phyloP scores from a whole-genome alignment of 306 rosid species.

The Vachellia pachyceras region DNA sequence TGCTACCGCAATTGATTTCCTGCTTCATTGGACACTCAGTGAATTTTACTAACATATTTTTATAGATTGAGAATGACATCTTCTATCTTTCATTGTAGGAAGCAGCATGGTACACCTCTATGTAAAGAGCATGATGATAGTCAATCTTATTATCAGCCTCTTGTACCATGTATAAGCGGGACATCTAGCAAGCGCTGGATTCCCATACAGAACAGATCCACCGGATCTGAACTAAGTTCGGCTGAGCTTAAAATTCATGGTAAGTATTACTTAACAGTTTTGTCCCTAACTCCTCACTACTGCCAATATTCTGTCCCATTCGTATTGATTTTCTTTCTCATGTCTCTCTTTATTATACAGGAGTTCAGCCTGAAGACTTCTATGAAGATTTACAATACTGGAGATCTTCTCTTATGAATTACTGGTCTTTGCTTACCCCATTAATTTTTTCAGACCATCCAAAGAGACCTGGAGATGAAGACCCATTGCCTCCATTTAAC shows the following conservation, averaged over 20 bases:
- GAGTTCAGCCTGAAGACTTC: constrained; percentile 83
- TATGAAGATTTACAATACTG: constrained; percentile 77
- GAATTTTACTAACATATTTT: constrained; percentile 3
- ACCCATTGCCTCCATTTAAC: constrained; percentile 96
- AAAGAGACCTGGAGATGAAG: constrained; percentile 99
- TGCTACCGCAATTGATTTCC: constrained; percentile 38
- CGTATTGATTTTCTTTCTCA: constrained; percentile 36
- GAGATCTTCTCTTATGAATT: constrained; percentile 75
- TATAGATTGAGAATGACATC: constrained; percentile 25
- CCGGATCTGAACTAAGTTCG: constrained; percentile 61
- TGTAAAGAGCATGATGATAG: constrained; percentile 69
- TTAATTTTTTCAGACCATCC: constrained; percentile 99
- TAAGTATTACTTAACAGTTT: constrained; percentile 55
- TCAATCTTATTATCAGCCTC: constrained; percentile 77
- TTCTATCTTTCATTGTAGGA: constrained; percentile 57
- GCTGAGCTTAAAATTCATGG: constrained; percentile 91
- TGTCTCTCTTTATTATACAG: constrained; percentile 60
- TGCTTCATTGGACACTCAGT: constrained; percentile 37
- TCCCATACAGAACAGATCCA: constrained; percentile 84
- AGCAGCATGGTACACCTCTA: constrained; percentile 63
- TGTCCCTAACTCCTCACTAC: constrained; percentile 22
- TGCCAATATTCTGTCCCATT: constrained; percentile 14
- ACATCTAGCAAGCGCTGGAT: constrained; percentile 81
- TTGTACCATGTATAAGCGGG: constrained; percentile 86
- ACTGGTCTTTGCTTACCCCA: constrained; percentile 96